These are phyloP conservation scores for Eucalyptus cladocalyx DNA, from an alignment of 345 rosid genomes.

Conservation along the genomic window DNA sequence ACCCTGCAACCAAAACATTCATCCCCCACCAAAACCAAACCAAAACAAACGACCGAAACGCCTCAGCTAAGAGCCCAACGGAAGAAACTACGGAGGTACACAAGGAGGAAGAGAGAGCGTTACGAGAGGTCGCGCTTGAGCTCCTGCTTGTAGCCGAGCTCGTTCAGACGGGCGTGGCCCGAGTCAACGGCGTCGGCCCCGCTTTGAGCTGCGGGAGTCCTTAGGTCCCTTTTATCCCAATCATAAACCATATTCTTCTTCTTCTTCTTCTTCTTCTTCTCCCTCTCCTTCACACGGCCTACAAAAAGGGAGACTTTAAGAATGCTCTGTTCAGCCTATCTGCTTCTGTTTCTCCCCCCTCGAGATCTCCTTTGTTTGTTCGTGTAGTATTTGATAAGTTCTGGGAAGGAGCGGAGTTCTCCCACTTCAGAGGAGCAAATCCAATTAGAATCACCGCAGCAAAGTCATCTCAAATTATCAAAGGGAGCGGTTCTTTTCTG, in stretches of 20 bases:
- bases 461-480: background rate
- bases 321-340: background rate
- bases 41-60: background rate
- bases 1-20: slow-evolving; percentile 33
- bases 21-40: background rate
- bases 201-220: slow-evolving; percentile 1
- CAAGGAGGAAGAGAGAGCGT: background rate
- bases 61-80: background rate
- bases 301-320: background rate
- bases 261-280: background rate
- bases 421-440: background rate
- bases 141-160: slow-evolving; percentile 97
- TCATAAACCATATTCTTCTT: background rate
- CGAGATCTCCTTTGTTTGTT: background rate
- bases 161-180: slow-evolving; percentile 58
- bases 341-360: background rate
- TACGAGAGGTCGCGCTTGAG: slow-evolving; percentile 96
- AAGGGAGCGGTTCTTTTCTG: background rate
- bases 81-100: background rate
- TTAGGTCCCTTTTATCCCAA: background rate
- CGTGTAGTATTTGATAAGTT: background rate
- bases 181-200: slow-evolving; percentile 28
- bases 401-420: background rate
- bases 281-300: background rate
- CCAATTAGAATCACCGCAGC: background rate